These are phyloP conservation scores for Botrytis elliptica DNA, from an alignment of 2,329 filamentous ascomycete genomes.

Conservation along the genomic window DNA sequence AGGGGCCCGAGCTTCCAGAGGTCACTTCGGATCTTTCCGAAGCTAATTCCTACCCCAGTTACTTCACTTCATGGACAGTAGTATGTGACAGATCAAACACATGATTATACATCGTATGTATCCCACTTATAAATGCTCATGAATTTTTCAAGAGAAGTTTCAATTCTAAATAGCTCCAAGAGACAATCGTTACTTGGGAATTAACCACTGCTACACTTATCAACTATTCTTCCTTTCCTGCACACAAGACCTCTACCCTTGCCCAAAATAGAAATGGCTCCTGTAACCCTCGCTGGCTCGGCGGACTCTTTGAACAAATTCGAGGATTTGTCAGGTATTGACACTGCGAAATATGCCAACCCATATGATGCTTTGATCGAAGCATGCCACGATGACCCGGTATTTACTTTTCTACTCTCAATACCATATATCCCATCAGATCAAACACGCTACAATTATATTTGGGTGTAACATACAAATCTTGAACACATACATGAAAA, in stretches of 20 bases:
- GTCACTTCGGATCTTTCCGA: not conserved
- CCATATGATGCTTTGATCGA: conserved; percentile 40
- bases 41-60: not conserved
- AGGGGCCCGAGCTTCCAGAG: not conserved
- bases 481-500: not conserved
- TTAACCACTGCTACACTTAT: not conserved
- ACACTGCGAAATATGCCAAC: conserved; percentile 34
- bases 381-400: conserved; percentile 38
- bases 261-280: conserved; percentile 25
- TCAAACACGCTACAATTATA: not conserved
- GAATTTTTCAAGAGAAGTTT: not conserved
- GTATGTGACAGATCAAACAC: not conserved
- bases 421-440: not conserved
- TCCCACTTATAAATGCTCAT: not conserved
- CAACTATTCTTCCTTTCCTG: not conserved
- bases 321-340: conserved; percentile 39
- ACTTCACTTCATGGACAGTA: not conserved
- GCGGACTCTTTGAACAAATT: conserved; percentile 38
- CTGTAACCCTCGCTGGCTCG: conserved; percentile 24
- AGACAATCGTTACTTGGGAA: not conserved
- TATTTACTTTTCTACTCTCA: conserved; percentile 19
- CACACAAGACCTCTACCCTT: not conserved
- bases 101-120: not conserved
- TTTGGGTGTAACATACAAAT: not conserved
- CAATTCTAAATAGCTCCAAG: not conserved